Base-by-base conservation (phyloP, 2,329 filamentous ascomycete species). In the Colletotrichum brevisporum region DNA sequence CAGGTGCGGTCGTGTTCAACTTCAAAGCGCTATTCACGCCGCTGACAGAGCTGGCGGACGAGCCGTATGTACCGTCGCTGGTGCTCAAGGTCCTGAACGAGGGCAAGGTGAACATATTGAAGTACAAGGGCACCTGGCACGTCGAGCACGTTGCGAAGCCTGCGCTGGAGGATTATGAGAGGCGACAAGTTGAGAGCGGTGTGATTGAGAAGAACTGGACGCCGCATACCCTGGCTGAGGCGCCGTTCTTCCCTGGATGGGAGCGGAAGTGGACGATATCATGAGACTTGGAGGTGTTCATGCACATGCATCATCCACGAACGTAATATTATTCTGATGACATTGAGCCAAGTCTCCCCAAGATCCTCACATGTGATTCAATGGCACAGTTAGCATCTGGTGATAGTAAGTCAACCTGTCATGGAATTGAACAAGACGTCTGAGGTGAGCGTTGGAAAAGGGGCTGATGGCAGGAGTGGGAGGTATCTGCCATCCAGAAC, bases 11-110 rank as follows among this genome's bases (percentile, higher is more conserved):
- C 1, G 88, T 94, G 0, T 97, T 97, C 83, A 97, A 96, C 78
- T 97, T 95, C 87, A 97, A 95, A 76, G 93, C 92, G 0, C 79
- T 96, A 0, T 97, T 97, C 79, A 96, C 93, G 0, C 92, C 92
- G 0, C 78, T 97, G 0, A 77, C 84, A 0, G 89, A 92, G 71
- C 90, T 97, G 66, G 83, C 88, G 2, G 84, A 92, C 65, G 94
- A 97, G 77, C 88, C 92, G 0, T 92, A 89, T 54, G 82, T 97
- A 0, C 94, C 94, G 0, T 88, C 87, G 0, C 77, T 97, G 5
- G 61, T 94, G 2, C 78, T 89, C 2, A 92, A 91, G 79, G 82
- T 96, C 0, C 74, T 95, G n/a, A 86, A 83, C 21, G 89, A 93
- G 36, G 92, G 76, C 0, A 94, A 94, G 79, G 85, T 85, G 76